phyloP scores from a whole-genome alignment of 192 early-diverging fungal species.

The Oehlia diaphana region DNA sequence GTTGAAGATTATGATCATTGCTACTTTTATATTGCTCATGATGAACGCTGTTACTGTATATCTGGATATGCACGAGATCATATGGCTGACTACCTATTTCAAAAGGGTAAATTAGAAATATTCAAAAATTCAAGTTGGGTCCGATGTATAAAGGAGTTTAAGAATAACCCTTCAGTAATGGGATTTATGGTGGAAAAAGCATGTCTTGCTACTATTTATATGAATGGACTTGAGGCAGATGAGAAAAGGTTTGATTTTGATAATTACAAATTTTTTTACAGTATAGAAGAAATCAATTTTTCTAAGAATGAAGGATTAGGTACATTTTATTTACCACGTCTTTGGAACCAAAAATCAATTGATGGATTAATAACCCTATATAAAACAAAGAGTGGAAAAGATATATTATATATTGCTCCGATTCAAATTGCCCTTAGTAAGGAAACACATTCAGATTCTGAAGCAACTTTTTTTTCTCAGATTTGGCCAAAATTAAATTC shows the following conservation, averaged over 20 bases:
- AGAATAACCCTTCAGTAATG: background rate
- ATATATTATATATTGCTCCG: too few species aligned
- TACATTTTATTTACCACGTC: constrained; percentile 10
- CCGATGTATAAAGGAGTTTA: background rate
- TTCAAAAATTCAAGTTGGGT: background rate
- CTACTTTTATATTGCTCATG: too few species aligned
- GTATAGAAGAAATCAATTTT: background rate
- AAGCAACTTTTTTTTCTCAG: too few species aligned
- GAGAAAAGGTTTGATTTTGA: too few species aligned
- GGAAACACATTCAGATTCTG: too few species aligned
- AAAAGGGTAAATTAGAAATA: constrained; percentile 11
- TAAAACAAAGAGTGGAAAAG: too few species aligned
- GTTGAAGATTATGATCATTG: too few species aligned
- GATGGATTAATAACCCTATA: constrained; percentile 6
- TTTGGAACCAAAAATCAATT: constrained; percentile 11
- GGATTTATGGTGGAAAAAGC: constrained; percentile 11
- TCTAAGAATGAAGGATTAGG: background rate
- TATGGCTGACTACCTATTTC: background rate
- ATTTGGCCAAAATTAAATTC: too few species aligned
- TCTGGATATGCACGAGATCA: too few species aligned
- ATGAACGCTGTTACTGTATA: too few species aligned
- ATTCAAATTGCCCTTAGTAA: too few species aligned
- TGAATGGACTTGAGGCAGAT: background rate
- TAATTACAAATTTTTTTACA: background rate
- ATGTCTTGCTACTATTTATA: constrained; percentile 5